A percentile compares a stretch with the other conserved stretches of the same genome.
phyloP scores from a whole-genome alignment of 495 filamentous ascomycete species.

The Mytilinidion resinicola region DNA sequence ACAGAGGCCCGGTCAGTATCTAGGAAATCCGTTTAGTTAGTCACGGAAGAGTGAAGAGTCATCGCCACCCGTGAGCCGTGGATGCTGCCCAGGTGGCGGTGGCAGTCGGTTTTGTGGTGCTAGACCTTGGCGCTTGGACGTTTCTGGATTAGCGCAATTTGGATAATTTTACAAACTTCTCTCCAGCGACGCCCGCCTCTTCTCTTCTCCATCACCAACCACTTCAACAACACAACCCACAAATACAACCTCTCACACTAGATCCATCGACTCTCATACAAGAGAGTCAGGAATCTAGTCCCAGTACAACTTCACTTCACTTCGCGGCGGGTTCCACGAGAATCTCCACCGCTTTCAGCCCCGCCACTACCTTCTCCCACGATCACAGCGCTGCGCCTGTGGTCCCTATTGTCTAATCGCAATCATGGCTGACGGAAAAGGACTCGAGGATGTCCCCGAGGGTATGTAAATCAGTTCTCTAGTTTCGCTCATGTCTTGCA shows the following conservation, averaged over 20 bases:
- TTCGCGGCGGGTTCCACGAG: constrained; percentile 32
- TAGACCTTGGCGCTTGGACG: too few species aligned
- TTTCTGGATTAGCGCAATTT: constrained; percentile 6
- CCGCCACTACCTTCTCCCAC: constrained; percentile 28
- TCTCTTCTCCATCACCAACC: constrained; percentile 6
- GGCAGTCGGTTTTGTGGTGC: too few species aligned
- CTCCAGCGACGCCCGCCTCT: constrained; percentile 3
- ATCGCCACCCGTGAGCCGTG: too few species aligned
- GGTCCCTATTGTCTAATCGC: constrained; percentile 60
- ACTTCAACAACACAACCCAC: constrained; percentile 13
- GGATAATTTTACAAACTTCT: constrained; percentile 10
- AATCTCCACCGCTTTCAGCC: constrained; percentile 32
- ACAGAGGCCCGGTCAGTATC: too few species aligned
- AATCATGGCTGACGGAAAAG: constrained; percentile 91
- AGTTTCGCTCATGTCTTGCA: constrained; percentile 7
- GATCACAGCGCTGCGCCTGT: constrained; percentile 63
- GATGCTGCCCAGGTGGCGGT: too few species aligned
- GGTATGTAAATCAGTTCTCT: constrained; percentile 43
- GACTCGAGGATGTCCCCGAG: constrained; percentile 92
- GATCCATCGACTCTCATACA: constrained; percentile 33
- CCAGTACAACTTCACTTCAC: constrained; percentile 9
- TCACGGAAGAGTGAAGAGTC: too few species aligned
- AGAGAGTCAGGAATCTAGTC: constrained; percentile 38
- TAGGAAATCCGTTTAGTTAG: too few species aligned
- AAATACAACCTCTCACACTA: constrained; percentile 19